Percentiles rank a stretch among this genome's conserved stretches.
These are phyloP conservation scores for Schwanniomyces occidentalis DNA, from an alignment of 805 yeast species.

Conservation along the genomic window DNA sequence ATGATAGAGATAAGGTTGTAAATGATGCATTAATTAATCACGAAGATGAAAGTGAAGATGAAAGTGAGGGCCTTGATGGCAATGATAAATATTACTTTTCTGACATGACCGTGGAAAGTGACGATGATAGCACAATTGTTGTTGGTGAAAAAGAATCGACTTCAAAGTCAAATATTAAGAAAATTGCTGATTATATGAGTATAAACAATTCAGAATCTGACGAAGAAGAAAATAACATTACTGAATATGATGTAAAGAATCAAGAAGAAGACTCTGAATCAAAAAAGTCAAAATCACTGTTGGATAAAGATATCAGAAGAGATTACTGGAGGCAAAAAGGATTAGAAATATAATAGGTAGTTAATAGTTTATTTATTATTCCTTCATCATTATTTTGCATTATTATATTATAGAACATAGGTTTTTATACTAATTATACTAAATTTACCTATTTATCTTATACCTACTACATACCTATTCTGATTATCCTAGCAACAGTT, in stretches of 20 bases:
- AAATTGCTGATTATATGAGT: slow-evolving; percentile 23
- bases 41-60: slow-evolving; percentile 24
- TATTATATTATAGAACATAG: too few relatives aligned
- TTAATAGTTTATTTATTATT: too few relatives aligned
- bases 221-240: slow-evolving; percentile 13
- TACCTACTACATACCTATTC: too few relatives aligned
- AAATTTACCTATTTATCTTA: too few relatives aligned
- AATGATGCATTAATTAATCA: slow-evolving; percentile 56
- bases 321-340: slow-evolving; percentile 47
- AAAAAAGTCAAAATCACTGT: slow-evolving; percentile 15
- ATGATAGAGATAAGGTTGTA: slow-evolving; percentile 62
- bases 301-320: slow-evolving; percentile 36
- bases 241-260: slow-evolving; percentile 10
- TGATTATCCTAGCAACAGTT: slow-evolving; percentile 10
- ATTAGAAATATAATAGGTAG: slow-evolving; percentile 22
- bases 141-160: slow-evolving; percentile 2
- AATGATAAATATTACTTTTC: slow-evolving; percentile 45
- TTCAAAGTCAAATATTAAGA: slow-evolving; percentile 6
- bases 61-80: slow-evolving; percentile 36
- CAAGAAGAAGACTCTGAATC: slow-evolving; percentile 10
- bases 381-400: too few relatives aligned
- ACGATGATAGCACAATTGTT: slow-evolving; percentile 15
- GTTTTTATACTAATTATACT: too few relatives aligned
- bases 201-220: slow-evolving; percentile 15
- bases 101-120: slow-evolving; percentile 42